Base-by-base conservation (phyloP, 2,329 filamentous ascomycete genomes). In the Sporothrix mexicana region DNA sequence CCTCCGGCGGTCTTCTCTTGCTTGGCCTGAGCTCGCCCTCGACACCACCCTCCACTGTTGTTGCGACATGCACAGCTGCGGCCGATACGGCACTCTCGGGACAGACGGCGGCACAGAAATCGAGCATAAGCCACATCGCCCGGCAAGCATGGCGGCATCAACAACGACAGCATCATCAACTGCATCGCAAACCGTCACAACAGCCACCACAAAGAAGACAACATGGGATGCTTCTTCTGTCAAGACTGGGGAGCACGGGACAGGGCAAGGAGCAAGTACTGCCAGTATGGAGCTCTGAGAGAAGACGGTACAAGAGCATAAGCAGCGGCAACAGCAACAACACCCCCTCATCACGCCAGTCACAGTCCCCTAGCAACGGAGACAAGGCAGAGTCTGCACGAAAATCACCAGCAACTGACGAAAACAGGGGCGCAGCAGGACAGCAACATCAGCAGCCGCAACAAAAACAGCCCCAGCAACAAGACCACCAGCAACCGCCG, bases 1-100 rank as follows among this genome's bases (percentile, higher is more conserved):
- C 86, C 47, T 88, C 87, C 1, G 85, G 87, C 30, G 85, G 87
- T 6, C 80, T 88, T 49, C 80, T 89, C 36, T 83, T 89, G 17
- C 78, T 88, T 68, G 84, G 86, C 20, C 76, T 84, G 47, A 80
- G 80, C 72, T 82, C 84, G 25, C 81, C 80, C 47, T 77, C 81
- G 3, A 80, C 81, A 2, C 79, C 82, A 9, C 79, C 83, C 2
- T 79, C 80, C 45, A 77, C 82, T 0, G 80, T 82, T n/a, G 80
- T 82, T 20, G 79, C 80, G 20, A 80, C 81, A 71, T 84, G 83
- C 76, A 79, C 80, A 13, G 79, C 80, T 3, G 82, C 80, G 1
- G 80, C 81, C 23, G 83, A 84, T 66, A 81, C 82, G 17, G 78
- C 82, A 1, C 53, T 76, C 13, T 25, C 66, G 0, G 55, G 25